phyloP scores from a whole-genome alignment of 495 filamentous ascomycete genomes.

The Neurospora africana region DNA sequence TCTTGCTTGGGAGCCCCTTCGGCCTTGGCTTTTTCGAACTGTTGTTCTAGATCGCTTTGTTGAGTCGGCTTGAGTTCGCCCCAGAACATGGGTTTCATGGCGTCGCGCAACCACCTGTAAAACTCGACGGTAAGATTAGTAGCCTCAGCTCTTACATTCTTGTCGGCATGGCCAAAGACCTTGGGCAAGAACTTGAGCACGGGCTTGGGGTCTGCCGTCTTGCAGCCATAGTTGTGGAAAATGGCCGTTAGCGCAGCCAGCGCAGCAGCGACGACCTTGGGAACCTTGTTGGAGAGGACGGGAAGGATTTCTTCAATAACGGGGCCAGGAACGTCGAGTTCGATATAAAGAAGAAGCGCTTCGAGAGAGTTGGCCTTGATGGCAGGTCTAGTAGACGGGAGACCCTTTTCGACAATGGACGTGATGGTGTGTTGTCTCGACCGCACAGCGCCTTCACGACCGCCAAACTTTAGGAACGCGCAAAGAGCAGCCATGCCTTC shows the following conservation, averaged over 20 bases:
- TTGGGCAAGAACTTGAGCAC: conserved; percentile 87
- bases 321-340: conserved; percentile 76
- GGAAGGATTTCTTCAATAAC: conserved; percentile 88
- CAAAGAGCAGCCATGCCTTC: conserved; percentile 82
- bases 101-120: conserved; percentile 94
- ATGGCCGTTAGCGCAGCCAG: conserved; percentile 70
- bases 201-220: conserved; percentile 91
- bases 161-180: conserved; percentile 91
- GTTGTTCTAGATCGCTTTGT: conserved; percentile 84
- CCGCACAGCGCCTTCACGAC: conserved; percentile 65
- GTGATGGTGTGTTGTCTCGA: conserved; percentile 64
- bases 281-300: conserved; percentile 77
- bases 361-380: conserved; percentile 83
- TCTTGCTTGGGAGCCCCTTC: conserved; percentile 85
- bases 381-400: conserved; percentile 73
- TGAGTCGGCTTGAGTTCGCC: conserved; percentile 90
- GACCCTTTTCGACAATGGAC: conserved; percentile 82
- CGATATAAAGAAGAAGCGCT: conserved; percentile 78
- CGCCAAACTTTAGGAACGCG: conserved; percentile 81
- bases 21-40: conserved; percentile 86
- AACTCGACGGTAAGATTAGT: conserved; percentile 88
- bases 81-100: conserved; percentile 98
- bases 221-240: conserved; percentile 89
- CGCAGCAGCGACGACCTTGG: conserved; percentile 84
- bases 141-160: conserved; percentile 93